A percentile compares a stretch with the other conserved stretches of the same genome.
phyloP scores from a whole-genome alignment of 2,329 filamentous ascomycete species.

The Neofusicoccum cordaticola region DNA sequence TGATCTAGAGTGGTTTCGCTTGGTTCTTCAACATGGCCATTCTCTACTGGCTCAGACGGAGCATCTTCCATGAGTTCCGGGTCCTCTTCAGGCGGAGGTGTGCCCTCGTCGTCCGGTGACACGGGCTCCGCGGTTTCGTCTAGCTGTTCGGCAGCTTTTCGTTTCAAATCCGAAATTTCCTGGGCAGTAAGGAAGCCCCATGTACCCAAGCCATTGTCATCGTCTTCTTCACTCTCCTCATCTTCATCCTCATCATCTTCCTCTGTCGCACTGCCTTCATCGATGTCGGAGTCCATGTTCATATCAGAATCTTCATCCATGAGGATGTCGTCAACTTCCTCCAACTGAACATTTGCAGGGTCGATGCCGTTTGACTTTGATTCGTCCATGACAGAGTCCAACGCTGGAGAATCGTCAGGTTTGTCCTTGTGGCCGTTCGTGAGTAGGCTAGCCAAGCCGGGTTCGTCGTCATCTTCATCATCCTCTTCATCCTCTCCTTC shows the following conservation, averaged over 20 bases:
- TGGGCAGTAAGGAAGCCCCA: conserved; percentile 14
- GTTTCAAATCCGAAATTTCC: conserved; percentile 13
- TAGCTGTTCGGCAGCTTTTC: conserved; percentile 11
- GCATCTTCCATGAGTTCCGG: conserved; percentile 1
- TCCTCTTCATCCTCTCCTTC: conserved; percentile 30
- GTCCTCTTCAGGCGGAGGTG: background rate
- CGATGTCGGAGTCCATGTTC: conserved; percentile 17
- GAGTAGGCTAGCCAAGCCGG: conserved; percentile 15
- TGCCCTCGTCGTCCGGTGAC: conserved; percentile 25
- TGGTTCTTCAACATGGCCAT: conserved; percentile 2
- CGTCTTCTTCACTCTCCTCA: conserved; percentile 41
- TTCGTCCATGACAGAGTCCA: background rate
- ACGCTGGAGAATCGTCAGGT: background rate
- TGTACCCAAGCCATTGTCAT: conserved; percentile 6
- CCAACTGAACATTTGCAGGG: conserved; percentile 37
- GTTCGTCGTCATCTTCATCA: conserved; percentile 26
- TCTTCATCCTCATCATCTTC: conserved; percentile 36
- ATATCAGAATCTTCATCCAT: conserved; percentile 24
- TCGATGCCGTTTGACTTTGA: conserved; percentile 28
- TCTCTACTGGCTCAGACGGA: background rate
- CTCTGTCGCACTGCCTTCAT: conserved; percentile 20
- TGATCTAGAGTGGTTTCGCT: background rate
- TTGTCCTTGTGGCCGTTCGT: conserved; percentile 9
- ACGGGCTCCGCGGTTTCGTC: conserved; percentile 31
- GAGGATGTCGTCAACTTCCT: conserved; percentile 40